Conservation (phyloP, 345 rosid genomes). For the Barbarea vulgaris region DNA sequence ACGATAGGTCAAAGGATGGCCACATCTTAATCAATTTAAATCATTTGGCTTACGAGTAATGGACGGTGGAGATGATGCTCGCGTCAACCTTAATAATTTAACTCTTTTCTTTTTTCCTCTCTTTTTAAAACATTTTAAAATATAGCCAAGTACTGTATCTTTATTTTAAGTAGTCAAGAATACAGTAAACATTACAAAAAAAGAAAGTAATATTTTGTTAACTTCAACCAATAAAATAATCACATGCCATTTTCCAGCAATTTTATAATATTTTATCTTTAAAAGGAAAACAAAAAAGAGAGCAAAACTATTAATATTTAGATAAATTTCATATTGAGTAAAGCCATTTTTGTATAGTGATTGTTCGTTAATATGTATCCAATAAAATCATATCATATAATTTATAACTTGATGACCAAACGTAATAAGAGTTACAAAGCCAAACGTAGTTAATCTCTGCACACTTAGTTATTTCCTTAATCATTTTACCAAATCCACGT, state of each 20-base stretch:
- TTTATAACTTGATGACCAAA: neutral
- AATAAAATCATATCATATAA: neutral
- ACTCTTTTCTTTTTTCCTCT: neutral
- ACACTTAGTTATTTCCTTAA: neutral
- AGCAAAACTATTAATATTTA: neutral
- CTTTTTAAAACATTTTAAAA: neutral
- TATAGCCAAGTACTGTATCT: neutral
- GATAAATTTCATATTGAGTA: neutral
- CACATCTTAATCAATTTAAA: constrained; percentile 29
- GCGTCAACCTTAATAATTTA: constrained; percentile 12
- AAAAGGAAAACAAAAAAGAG: too few relatives aligned
- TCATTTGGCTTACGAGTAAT: constrained; percentile 29
- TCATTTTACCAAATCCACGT: neutral
- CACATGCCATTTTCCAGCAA: neutral
- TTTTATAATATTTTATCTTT: neutral
- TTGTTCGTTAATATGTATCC: neutral
- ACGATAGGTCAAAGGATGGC: constrained; percentile 39
- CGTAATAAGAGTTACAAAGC: neutral
- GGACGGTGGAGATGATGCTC: constrained; percentile 40
- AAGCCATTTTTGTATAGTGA: neutral
- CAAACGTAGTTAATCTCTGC: neutral
- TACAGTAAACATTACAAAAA: neutral
- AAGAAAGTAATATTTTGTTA: neutral
- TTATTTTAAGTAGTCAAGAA: neutral
- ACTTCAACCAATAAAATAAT: neutral